Evolutionary conservation across 371 early-diverging fungal species (phyloP), one percentile per base, ranked within the genome.

Genomic region (Mortierella sp.): DNA sequence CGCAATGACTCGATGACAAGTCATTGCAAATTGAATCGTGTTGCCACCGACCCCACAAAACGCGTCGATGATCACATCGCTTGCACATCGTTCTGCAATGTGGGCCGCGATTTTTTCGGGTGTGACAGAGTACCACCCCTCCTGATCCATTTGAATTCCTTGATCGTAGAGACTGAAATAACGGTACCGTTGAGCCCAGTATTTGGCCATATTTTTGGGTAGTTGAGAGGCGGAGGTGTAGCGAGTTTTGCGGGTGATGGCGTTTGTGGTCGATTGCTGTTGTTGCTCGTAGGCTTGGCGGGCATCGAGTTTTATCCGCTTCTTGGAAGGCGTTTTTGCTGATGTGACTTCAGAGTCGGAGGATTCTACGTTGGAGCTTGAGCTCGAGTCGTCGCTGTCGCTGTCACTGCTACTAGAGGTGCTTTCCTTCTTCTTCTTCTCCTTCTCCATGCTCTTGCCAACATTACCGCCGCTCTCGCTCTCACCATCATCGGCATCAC

Each of bases 21-120:
- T 93, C 72, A 92, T 83, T 1, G 98, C 98, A 91, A 98, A 98
- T 88, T 98, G 98, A 74, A 99, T 98, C 11, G 98, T 83, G 86
- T 99, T 99, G 5, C 99, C 99, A 31, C 99, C 99, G 24, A 95
- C 97, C 0, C 99, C 99, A 87, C 98, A 97, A 82, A 97, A 98
- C 2, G 96, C 98, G 80, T 99, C 99, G 71, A 99, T 91, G 19
- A 98, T 91, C 38, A 94, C 85, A 76, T 94, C 90, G 44, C 93
- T 89, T 21, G 90, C 87, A 75, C 94, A 95, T 57, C 98, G 92
- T 65, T 90, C 77, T 0, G 99, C 98, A 28, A 97, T 95, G 83
- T 98, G 95, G 19, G 84, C 75, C 4, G 98, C 98, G 65, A 99
- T 95, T 60, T 89, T 87, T 79, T 99, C 99, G 0, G 99, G 99